Percentiles rank a stretch among this genome's conserved stretches.
These are phyloP conservation scores for Lipomyces oligophaga DNA, from an alignment of 805 yeast species.

Conservation along the genomic window DNA sequence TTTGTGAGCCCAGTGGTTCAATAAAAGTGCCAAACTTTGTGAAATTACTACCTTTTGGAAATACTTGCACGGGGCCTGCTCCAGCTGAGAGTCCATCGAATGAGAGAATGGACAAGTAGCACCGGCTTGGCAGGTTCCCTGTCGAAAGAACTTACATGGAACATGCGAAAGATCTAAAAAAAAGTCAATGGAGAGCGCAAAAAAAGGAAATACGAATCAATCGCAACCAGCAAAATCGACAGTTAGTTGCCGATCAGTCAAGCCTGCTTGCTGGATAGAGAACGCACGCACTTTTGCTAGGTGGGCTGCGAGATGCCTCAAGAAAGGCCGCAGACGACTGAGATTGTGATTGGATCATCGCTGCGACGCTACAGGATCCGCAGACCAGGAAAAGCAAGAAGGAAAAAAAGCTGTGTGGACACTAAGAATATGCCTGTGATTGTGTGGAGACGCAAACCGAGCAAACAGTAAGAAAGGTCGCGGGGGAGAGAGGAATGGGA, in stretches of 20 bases:
- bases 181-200: neutral
- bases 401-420: neutral
- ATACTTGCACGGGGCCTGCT: constrained; percentile 74
- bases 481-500: no score
- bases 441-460: no score
- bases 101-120: constrained; percentile 88
- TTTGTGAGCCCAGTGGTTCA: neutral
- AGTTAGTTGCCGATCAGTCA: neutral
- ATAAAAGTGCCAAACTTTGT: neutral
- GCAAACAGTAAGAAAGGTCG: no score
- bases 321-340: constrained; percentile 15
- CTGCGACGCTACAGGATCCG: neutral
- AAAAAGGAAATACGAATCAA: neutral
- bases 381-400: neutral
- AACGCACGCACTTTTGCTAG: constrained; percentile 27
- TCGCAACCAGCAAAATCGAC: neutral
- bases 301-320: constrained; percentile 29
- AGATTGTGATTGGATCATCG: constrained; percentile 15
- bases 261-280: neutral
- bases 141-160: constrained; percentile 89
- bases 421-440: no score
- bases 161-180: constrained; percentile 75
- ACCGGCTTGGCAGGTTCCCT: constrained; percentile 96
- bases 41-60: constrained; percentile 54
- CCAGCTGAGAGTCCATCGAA: constrained; percentile 52